Percentiles rank a stretch among this genome's conserved stretches.
Evolutionary conservation across 495 filamentous ascomycete species (phyloP).

Genomic region (Extremus antarcticus): DNA sequence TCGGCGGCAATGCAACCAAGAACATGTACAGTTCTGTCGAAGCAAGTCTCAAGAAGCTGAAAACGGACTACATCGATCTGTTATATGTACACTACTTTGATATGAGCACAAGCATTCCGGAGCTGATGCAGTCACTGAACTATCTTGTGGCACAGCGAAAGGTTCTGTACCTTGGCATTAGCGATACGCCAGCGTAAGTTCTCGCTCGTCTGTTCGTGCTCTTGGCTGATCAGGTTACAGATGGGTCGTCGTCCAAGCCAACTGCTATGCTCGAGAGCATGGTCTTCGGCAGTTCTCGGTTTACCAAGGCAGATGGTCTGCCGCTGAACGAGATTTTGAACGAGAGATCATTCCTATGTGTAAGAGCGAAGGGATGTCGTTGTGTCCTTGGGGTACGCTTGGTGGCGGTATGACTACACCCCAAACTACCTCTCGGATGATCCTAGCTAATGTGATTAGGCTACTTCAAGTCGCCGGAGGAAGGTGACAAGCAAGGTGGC

Average conservation of each 20-base stretch:
- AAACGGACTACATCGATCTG: conserved; percentile 55
- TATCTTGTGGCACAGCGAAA: conserved; percentile 46
- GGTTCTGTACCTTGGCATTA: conserved; percentile 57
- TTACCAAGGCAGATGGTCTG: too few species aligned
- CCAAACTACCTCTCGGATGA: too few species aligned
- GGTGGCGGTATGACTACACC: conserved; percentile 51
- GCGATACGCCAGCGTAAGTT: too few species aligned
- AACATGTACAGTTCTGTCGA: conserved; percentile 43
- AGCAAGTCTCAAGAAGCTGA: conserved; percentile 46
- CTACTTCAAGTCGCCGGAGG: conserved; percentile 44
- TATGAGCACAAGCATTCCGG: conserved; percentile 46
- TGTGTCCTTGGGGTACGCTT: conserved; percentile 52
- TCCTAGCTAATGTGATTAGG: too few species aligned
- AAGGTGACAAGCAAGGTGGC: conserved; percentile 25
- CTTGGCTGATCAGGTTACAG: conserved; percentile 3
- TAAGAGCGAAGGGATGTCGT: conserved; percentile 58
- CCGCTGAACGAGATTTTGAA: too few species aligned
- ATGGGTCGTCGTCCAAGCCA: conserved; percentile 19
- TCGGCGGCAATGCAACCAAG: conserved; percentile 47
- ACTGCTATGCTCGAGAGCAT: conserved; percentile 4
- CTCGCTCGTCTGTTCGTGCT: conserved; percentile 36
- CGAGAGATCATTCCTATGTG: too few species aligned
- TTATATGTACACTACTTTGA: conserved; percentile 52
- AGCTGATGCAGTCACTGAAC: conserved; percentile 59
- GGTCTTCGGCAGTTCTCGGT: conserved; percentile 1